Percentiles rank a stretch among this genome's conserved stretches.
phyloP scores from a whole-genome alignment of 2,329 filamentous ascomycete species.

The Colletotrichum salicis region DNA sequence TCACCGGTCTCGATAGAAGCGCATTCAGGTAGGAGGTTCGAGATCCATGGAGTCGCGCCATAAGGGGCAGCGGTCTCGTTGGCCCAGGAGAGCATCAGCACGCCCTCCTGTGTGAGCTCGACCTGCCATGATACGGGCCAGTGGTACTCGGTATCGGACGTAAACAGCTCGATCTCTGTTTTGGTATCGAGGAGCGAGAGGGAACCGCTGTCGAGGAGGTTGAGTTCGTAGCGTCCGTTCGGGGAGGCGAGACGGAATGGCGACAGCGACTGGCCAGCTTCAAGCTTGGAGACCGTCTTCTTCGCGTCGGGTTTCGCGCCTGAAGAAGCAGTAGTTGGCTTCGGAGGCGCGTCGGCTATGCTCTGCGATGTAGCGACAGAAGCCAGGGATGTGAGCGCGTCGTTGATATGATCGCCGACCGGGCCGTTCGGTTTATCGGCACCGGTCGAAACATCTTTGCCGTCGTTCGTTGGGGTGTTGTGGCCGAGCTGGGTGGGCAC shows the following conservation, averaged over 20 bases:
- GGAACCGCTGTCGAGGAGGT: conserved; percentile 33
- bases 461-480: neutral
- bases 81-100: conserved; percentile 37
- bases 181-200: conserved; percentile 32
- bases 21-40: conserved; percentile 34
- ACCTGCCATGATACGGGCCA: conserved; percentile 37
- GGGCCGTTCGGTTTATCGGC: neutral
- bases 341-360: neutral
- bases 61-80: conserved; percentile 35
- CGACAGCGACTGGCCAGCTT: conserved; percentile 24
- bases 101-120: conserved; percentile 35
- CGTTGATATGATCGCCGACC: neutral
- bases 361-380: neutral
- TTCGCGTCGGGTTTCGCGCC: conserved; percentile 1
- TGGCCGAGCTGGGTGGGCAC: conserved; percentile 8
- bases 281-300: conserved; percentile 17
- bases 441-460: conserved; percentile 10
- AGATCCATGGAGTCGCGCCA: conserved; percentile 37
- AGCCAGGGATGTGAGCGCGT: neutral
- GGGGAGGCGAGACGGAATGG: conserved; percentile 34
- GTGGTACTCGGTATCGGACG: conserved; percentile 37
- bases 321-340: neutral
- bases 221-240: conserved; percentile 30
- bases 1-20: conserved; percentile 2
- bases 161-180: conserved; percentile 35